A percentile compares a stretch with the other conserved stretches of the same genome.
Evolutionary conservation across 305 asterid species (phyloP).

Genomic region (Rubia peregrina): DNA sequence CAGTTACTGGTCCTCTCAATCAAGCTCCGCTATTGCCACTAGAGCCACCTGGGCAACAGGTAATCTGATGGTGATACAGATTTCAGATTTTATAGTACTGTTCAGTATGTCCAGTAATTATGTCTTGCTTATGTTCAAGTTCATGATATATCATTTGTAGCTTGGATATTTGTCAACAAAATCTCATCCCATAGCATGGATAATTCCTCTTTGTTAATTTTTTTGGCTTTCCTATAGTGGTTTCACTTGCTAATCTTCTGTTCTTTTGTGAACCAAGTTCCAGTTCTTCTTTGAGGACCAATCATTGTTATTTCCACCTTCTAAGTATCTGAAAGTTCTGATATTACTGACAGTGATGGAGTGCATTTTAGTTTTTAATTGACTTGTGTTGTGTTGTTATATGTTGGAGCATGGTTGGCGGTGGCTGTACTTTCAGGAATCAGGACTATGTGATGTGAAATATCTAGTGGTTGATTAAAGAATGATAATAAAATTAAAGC

Average conservation of each 20-base stretch:
- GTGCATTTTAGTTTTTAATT: background rate
- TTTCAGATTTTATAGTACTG: background rate
- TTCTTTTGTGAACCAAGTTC: background rate
- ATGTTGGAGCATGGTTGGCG: background rate
- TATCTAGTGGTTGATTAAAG: background rate
- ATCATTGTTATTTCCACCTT: background rate
- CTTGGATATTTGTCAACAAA: background rate
- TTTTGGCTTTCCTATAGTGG: background rate
- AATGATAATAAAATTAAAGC: background rate
- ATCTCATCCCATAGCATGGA: background rate
- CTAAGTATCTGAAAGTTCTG: background rate
- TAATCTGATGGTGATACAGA: slow-evolving; percentile 10
- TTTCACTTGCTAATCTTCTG: background rate
- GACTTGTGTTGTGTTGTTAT: background rate
- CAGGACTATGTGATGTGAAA: background rate
- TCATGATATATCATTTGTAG: background rate
- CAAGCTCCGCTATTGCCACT: slow-evolving; percentile 53
- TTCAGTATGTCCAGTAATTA: background rate
- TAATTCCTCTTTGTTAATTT: background rate
- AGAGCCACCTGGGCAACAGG: slow-evolving; percentile 59
- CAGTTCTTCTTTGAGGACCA: background rate
- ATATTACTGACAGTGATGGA: background rate
- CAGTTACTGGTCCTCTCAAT: slow-evolving; percentile 26
- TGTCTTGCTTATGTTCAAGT: background rate
- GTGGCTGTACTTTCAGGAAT: background rate